Conservation (phyloP, 805 yeast species). For the Nakazawaea holstii region DNA sequence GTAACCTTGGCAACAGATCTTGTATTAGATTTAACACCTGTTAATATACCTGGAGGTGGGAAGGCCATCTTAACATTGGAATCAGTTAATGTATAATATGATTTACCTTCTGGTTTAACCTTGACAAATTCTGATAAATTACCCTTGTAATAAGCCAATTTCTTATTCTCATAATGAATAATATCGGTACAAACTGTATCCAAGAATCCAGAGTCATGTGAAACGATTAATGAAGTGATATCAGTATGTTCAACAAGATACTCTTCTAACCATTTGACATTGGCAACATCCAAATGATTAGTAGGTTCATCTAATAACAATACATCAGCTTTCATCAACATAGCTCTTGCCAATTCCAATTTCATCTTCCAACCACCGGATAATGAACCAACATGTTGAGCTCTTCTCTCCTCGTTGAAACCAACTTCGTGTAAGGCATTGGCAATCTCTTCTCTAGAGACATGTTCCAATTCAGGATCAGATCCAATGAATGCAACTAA, state of each 20-base stretch:
- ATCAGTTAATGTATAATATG: slow-evolving; percentile 91
- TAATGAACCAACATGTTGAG: slow-evolving; percentile 86
- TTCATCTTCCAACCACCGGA: slow-evolving; percentile 99
- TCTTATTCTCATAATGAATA: slow-evolving; percentile 93
- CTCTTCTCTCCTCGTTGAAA: slow-evolving; percentile 83
- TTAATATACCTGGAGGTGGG: slow-evolving; percentile 96
- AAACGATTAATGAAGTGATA: slow-evolving; percentile 91
- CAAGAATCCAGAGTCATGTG: slow-evolving; percentile 96
- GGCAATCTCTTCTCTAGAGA: slow-evolving; percentile 66
- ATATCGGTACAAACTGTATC: slow-evolving; percentile 96
- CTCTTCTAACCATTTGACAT: slow-evolving; percentile 91
- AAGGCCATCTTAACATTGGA: slow-evolving; percentile 92
- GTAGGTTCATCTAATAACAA: slow-evolving; percentile 96
- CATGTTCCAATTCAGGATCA: slow-evolving; percentile 72
- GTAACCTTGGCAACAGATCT: slow-evolving; percentile 81
- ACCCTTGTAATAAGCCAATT: slow-evolving; percentile 93
- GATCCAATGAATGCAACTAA: slow-evolving; percentile 82
- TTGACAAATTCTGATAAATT: slow-evolving; percentile 88
- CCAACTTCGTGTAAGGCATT: slow-evolving; percentile 80
- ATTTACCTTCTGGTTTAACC: slow-evolving; percentile 91
- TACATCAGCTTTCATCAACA: slow-evolving; percentile 96
- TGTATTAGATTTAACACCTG: slow-evolving; percentile 95
- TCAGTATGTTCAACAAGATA: slow-evolving; percentile 77
- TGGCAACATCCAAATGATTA: slow-evolving; percentile 91
- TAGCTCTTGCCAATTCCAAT: slow-evolving; percentile 96